These are phyloP conservation scores for Tolypocladium tropicale DNA, from an alignment of 2,329 filamentous ascomycete species.

Conservation along the genomic window DNA sequence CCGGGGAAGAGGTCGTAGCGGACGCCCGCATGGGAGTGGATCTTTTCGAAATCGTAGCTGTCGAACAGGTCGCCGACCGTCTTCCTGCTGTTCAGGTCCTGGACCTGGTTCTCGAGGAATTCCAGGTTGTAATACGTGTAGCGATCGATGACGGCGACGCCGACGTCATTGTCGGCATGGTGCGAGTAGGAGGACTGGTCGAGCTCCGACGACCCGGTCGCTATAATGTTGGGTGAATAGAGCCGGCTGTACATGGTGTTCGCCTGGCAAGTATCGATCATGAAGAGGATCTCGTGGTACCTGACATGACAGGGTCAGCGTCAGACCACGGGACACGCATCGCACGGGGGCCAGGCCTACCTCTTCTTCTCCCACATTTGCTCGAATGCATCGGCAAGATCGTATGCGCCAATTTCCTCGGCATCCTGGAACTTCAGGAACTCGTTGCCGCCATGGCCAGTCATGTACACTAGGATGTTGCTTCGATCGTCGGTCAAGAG, in stretches of 20 bases:
- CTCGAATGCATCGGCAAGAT: conserved; percentile 92
- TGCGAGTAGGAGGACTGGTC: conserved; percentile 96
- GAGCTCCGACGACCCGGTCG: conserved; percentile 90
- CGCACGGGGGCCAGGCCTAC: conserved; percentile 20
- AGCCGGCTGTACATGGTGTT: conserved; percentile 99
- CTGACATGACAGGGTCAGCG: conserved; percentile 14
- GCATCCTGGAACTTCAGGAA: conserved; percentile 98
- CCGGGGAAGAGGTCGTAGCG: conserved; percentile 92
- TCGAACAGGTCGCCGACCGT: conserved; percentile 92
- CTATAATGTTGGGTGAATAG: conserved; percentile 96
- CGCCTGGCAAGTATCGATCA: conserved; percentile 99
- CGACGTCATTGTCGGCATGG: conserved; percentile 95
- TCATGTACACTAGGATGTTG: conserved; percentile 99
- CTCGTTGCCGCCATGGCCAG: conserved; percentile 92
- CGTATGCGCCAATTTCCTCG: conserved; percentile 93
- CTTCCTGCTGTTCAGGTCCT: conserved; percentile 75
- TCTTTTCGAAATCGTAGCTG: conserved; percentile 89
- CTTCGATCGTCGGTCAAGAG: conserved; percentile 89
- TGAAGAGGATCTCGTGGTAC: conserved; percentile 96
- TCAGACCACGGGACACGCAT: background rate
- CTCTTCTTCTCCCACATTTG: conserved; percentile 99
- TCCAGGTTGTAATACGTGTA: conserved; percentile 99
- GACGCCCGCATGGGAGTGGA: conserved; percentile 84
- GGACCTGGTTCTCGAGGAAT: conserved; percentile 85
- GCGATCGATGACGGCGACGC: conserved; percentile 94